Evolutionary conservation across 1,284 basidiomycete species (phyloP).

Genomic region (Paramarasmius palmivorus): DNA sequence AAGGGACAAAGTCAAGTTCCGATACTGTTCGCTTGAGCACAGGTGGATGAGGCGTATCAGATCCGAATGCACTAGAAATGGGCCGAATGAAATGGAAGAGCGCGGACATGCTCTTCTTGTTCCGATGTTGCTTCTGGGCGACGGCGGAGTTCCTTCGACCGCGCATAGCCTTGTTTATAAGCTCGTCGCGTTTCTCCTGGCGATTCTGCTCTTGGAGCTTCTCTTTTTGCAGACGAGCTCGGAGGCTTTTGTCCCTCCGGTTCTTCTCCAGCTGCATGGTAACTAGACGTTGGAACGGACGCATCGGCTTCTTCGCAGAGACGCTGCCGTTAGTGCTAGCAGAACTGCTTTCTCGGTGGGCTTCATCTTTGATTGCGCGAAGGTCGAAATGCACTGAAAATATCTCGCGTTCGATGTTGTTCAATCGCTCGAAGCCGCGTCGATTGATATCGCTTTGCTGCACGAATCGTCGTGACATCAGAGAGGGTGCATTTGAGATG

Average conservation of each 20-base stretch:
- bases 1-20: slow-evolving; percentile 72
- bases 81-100: slow-evolving; percentile 85
- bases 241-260: slow-evolving; percentile 68
- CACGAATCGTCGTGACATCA: slow-evolving; percentile 41
- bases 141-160: slow-evolving; percentile 48
- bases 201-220: slow-evolving; percentile 70
- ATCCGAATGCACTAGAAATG: slow-evolving; percentile 78
- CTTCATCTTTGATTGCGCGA: slow-evolving; percentile 72
- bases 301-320: slow-evolving; percentile 50
- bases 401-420: slow-evolving; percentile 71
- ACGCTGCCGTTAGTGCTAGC: slow-evolving; percentile 39
- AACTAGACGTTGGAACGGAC: slow-evolving; percentile 69
- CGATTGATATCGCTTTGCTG: slow-evolving; percentile 58
- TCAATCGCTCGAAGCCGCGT: slow-evolving; percentile 71
- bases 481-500: slow-evolving; percentile 50
- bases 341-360: slow-evolving; percentile 57
- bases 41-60: slow-evolving; percentile 49
- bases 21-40: slow-evolving; percentile 56
- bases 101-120: slow-evolving; percentile 82
- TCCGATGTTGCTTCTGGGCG: slow-evolving; percentile 67
- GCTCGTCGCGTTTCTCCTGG: slow-evolving; percentile 70
- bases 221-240: slow-evolving; percentile 68
- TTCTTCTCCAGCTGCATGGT: slow-evolving; percentile 73
- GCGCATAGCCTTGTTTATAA: slow-evolving; percentile 71
- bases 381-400: slow-evolving; percentile 60